phyloP scores from a whole-genome alignment of 441 rosid genomes.

The Breynia disticha region DNA sequence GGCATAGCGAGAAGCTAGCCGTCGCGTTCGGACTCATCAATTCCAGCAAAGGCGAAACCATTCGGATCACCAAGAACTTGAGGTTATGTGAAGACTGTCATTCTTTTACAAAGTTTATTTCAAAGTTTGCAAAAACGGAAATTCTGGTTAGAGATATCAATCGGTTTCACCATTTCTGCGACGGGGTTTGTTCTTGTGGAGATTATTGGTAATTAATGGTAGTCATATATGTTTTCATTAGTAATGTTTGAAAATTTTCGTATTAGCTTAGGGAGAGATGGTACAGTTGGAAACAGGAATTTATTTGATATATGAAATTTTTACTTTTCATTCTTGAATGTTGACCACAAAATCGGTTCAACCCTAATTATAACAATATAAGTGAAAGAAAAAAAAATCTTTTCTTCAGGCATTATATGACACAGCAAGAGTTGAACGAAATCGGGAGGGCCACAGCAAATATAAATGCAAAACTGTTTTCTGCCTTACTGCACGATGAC shows the following conservation, averaged over 20 bases:
- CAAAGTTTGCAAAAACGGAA: slow-evolving; percentile 56
- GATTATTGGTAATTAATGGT: slow-evolving; percentile 45
- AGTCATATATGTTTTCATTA: neutral
- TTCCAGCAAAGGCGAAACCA: slow-evolving; percentile 47
- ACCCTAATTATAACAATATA: too few species aligned
- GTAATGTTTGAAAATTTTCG: too few species aligned
- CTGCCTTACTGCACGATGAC: slow-evolving; percentile 33
- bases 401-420: too few species aligned
- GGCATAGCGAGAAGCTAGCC: slow-evolving; percentile 88
- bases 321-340: too few species aligned
- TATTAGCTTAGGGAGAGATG: too few species aligned
- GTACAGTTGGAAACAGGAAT: too few species aligned
- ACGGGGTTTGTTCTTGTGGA: slow-evolving; percentile 80
- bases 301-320: too few species aligned
- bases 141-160: slow-evolving; percentile 80
- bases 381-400: too few species aligned
- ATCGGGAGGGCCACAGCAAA: too few species aligned
- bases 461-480: neutral
- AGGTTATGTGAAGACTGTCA: slow-evolving; percentile 87
- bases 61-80: slow-evolving; percentile 75
- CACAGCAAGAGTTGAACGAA: too few species aligned
- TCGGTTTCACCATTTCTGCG: slow-evolving; percentile 65
- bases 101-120: slow-evolving; percentile 62
- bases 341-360: too few species aligned
- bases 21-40: slow-evolving; percentile 77